A percentile compares a stretch with the other conserved stretches of the same genome.
phyloP scores from a whole-genome alignment of 2,329 filamentous ascomycete species.

The Neonectria magnoliae region DNA sequence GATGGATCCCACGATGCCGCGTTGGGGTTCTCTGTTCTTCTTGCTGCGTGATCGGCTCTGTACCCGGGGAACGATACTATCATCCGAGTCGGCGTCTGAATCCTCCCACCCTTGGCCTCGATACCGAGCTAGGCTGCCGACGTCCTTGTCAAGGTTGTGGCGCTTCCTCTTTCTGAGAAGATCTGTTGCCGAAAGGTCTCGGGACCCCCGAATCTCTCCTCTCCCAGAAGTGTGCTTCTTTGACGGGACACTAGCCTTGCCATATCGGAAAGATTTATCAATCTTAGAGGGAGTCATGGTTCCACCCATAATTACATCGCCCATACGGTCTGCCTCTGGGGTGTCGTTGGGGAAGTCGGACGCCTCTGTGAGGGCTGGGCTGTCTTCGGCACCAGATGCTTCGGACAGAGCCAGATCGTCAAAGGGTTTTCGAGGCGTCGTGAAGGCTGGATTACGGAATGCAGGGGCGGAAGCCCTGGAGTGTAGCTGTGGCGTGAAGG shows the following conservation, averaged over 20 bases:
- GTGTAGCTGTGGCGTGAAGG: slow-evolving; percentile 57
- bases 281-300: slow-evolving; percentile 59
- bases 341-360: slow-evolving; percentile 64
- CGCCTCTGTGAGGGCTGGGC: slow-evolving; percentile 66
- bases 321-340: slow-evolving; percentile 60
- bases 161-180: slow-evolving; percentile 65
- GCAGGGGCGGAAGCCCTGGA: slow-evolving; percentile 57
- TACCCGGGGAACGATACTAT: slow-evolving; percentile 34
- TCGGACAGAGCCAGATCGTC: slow-evolving; percentile 65
- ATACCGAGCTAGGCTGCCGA: slow-evolving; percentile 60
- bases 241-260: slow-evolving; percentile 51
- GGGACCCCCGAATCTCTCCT: slow-evolving; percentile 69
- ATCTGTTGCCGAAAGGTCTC: slow-evolving; percentile 51
- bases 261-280: slow-evolving; percentile 58
- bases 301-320: slow-evolving; percentile 54
- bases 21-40: slow-evolving; percentile 35
- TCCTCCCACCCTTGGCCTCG: slow-evolving; percentile 54
- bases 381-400: slow-evolving; percentile 67
- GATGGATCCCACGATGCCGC: slow-evolving; percentile 53
- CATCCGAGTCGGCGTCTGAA: slow-evolving; percentile 62
- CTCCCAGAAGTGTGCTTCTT: slow-evolving; percentile 63
- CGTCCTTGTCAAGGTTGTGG: slow-evolving; percentile 61
- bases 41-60: slow-evolving; percentile 39
- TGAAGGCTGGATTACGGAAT: slow-evolving; percentile 73
- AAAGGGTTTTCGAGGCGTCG: slow-evolving; percentile 67